Base-by-base conservation (phyloP, 441 rosid genomes). In the Pelargonium cotyledonis region DNA sequence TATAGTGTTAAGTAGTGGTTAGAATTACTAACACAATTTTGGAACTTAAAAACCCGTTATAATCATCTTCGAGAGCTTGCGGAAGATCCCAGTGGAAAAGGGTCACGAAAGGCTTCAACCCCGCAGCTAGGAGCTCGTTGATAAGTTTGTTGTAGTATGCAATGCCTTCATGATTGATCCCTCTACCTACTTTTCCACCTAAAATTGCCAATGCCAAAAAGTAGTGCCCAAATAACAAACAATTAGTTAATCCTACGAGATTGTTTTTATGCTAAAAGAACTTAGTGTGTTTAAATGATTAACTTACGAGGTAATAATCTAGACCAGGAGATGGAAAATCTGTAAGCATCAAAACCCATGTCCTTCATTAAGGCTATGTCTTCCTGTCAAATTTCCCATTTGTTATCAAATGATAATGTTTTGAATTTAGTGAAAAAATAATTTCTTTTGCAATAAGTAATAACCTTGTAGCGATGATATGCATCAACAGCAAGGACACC, bases 311-410 rank as follows among this genome's bases (percentile, higher is more conserved):
- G 95, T 38, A 87, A 49, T 12, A 90, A 72, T 72, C 96, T 82
- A 0, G 94, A 74, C 96, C 96, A 90, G 1, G 96, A 88, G 73
- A 90, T 86, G n/a, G 96, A 90, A 70, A 90, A 84, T 81, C 96
- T 86, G 72, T 83, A 80, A 43, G 83, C 83, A 78, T 83, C 84
- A 73, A 82, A 75, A 49, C 85, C 88, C 69, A 86, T 80, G 49
- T 81, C 77, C 60, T 83, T 85, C 79, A 88, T 70, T 10, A 88
- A 68, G 14, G 66, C 68, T 9, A 86, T 80, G 78, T 90, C 96
- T 80, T 82, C 77, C 90, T 84, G 74, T 61, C 0, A 68, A 16
- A 63, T 15, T 51, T 68, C 41, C 29, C 8, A 18, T 18, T 9
- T 4, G 23, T n/a, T 18, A 19, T 21, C 10, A 10, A 11, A 10